A percentile compares a stretch with the other conserved stretches of the same genome.
Evolutionary conservation across 495 filamentous ascomycete genomes (phyloP).

Genomic region (Hypoxylon crocopeplum): DNA sequence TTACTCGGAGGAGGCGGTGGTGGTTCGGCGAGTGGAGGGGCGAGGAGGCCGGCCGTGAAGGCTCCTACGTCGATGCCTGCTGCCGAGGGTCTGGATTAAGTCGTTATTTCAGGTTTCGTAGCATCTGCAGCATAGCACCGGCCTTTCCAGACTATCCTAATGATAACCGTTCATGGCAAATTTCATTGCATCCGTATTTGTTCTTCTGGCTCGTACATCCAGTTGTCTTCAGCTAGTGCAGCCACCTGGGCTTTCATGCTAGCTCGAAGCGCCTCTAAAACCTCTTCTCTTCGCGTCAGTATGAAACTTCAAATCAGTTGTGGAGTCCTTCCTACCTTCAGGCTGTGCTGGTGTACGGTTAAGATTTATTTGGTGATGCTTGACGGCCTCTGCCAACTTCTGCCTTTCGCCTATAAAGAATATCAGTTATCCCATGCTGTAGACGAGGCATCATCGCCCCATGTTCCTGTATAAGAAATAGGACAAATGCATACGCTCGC

Average conservation of each 20-base stretch:
- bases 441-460: neutral
- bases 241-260: conserved; percentile 75
- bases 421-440: neutral
- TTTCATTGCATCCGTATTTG: conserved; percentile 45
- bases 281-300: conserved; percentile 56
- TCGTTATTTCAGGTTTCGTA: neutral
- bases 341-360: conserved; percentile 70
- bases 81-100: conserved; percentile 59
- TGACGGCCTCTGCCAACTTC: conserved; percentile 59
- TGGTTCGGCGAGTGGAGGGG: conserved; percentile 46
- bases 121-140: conserved; percentile 9
- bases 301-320: neutral
- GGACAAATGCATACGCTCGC: conserved; percentile 40
- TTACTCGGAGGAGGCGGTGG: conserved; percentile 77
- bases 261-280: conserved; percentile 73
- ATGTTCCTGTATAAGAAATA: neutral
- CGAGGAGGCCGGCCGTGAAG: conserved; percentile 51
- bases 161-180: conserved; percentile 9
- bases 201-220: conserved; percentile 86
- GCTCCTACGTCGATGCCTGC: conserved; percentile 55
- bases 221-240: conserved; percentile 80
- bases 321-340: conserved; percentile 62
- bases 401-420: conserved; percentile 51
- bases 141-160: neutral
- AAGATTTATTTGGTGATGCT: conserved; percentile 65